phyloP scores from a whole-genome alignment of 2,329 filamentous ascomycete genomes.

The Aureobasidium vineae region DNA sequence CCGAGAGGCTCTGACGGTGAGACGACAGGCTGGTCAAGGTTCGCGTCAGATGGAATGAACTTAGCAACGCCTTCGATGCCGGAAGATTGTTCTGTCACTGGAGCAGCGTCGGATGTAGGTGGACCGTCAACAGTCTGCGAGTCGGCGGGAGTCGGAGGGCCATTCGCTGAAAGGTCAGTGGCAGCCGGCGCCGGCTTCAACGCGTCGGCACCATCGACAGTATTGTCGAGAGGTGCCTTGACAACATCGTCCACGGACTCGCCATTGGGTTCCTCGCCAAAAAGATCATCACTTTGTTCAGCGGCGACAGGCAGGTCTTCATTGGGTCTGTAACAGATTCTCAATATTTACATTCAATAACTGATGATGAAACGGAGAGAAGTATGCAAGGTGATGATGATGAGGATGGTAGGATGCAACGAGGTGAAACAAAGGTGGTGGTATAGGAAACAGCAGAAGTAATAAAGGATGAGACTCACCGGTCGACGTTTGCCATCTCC shows the following conservation, averaged over 20 bases:
- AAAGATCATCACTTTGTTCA: conserved; percentile 37
- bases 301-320: conserved; percentile 21
- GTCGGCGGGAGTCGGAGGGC: conserved; percentile 4
- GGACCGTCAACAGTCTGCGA: conserved; percentile 26
- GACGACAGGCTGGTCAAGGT: conserved; percentile 44
- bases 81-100: conserved; percentile 43
- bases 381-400: conserved; percentile 24
- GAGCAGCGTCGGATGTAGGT: conserved; percentile 32
- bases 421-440: background rate
- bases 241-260: conserved; percentile 24
- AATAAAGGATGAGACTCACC: conserved; percentile 53
- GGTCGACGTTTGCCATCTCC: conserved; percentile 49
- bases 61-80: conserved; percentile 47
- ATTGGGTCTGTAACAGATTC: conserved; percentile 25
- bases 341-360: conserved; percentile 28
- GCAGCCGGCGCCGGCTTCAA: conserved; percentile 4
- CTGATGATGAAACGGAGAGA: conserved; percentile 5
- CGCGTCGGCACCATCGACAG: background rate
- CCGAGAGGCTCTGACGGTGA: conserved; percentile 44
- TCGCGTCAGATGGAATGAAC: conserved; percentile 45
- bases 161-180: conserved; percentile 21
- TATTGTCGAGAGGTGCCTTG: conserved; percentile 27
- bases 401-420: background rate
- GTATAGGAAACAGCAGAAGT: conserved; percentile 26
- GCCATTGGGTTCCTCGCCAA: conserved; percentile 36